Base-by-base conservation (phyloP, 139 green algal genomes). In the Chlamydomonas sphaeroides region DNA sequence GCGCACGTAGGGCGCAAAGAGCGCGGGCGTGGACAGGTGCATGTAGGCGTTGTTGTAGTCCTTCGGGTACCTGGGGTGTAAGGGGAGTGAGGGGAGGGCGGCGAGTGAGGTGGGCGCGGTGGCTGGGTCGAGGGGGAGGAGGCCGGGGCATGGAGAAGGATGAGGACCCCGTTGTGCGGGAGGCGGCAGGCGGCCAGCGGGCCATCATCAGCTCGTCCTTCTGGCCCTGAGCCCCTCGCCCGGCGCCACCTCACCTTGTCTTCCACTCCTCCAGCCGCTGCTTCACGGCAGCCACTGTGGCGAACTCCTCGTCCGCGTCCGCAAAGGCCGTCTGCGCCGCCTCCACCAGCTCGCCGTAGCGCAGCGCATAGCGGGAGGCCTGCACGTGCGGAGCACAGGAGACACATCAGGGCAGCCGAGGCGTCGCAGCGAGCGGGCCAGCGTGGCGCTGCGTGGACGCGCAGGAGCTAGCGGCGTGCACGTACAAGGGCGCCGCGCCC, bases 1-100 rank as follows among this genome's bases (percentile, higher is more conserved):
- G 28, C 96, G 88, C 35, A 98, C 96, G 87, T 95, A 98, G 38
- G 97, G 96, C 49, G 97, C 95, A 85, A 99, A 96, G 20, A 99
- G 89, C 11, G 94, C 92, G 33, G 97, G 94, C 32, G 89, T 93
- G 41, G 84, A 94, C 5, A 95, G 79, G 11, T 91, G 83, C 61
- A 96, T 91, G 84, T 99, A 99, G 20, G 95, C 92, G 49, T 93
- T 89, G 59, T 42, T 51, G 71, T 94, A 95, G 42, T 91, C 80
- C 57, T 86, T 79, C 28, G 87, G 85, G 61, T 90, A 88, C 66
- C 84, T 91, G 84, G n/a, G n/a, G n/a, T n/a, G n/a, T n/a, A n/a
- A n/a, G n/a, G n/a, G n/a, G n/a, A n/a, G n/a, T n/a, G n/a, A n/a
- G n/a, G n/a, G n/a, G 45, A 53, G 45, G 45, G 14, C 45, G 45